Evolutionary conservation across 495 filamentous ascomycete species (phyloP), one percentile per base, ranked within the genome.

Genomic region (Penicillium pulvis): DNA sequence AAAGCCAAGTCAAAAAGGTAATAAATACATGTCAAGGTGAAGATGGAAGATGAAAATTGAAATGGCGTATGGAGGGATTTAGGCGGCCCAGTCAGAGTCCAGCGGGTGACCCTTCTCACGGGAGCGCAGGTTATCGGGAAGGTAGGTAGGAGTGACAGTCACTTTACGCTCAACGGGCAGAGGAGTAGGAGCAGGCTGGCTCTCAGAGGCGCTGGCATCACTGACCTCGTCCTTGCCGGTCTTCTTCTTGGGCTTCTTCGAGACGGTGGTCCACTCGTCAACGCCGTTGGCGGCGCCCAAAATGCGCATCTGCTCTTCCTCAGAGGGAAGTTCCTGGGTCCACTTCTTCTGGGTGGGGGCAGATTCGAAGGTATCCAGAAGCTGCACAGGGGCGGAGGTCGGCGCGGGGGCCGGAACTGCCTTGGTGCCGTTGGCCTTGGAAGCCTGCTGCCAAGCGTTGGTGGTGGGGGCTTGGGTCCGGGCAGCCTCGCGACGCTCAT

Each of bases 251-350:
- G 75, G 70, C 58, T 76, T 79, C 73, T 93, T 93, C 59, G 84
- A 79, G 50, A 93, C 89, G 20, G 89, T 91, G 57, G 78, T 90
- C 89, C 90, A 92, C 33, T 83, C 84, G 55, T 87, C 84, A 12
- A 85, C 81, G 20, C 75, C 76, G 23, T 74, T 74, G 62, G 85
- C 76, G 44, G 82, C 82, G 30, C 75, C 82, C 30, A 90, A 75
- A 61, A 88, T 76, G 70, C 87, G 82, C 74, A 94, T 75, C 75
- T 95, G 91, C 72, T 94, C 91, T 67, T 96, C 91, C 73, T 95
- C 91, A 0, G 90, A 90, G 6, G 87, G 89, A 43, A 89, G 78
- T 54, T 80, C 80, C 45, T 78, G 71, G 44, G 78, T 74, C 85
- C 82, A 89, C 59, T 73, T 64, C 55, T 68, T 71, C 54, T 62